Percentiles rank a stretch among this genome's conserved stretches.
These are phyloP conservation scores for Cordyceps cateniannulata DNA, from an alignment of 2,329 filamentous ascomycete species.

Conservation along the genomic window DNA sequence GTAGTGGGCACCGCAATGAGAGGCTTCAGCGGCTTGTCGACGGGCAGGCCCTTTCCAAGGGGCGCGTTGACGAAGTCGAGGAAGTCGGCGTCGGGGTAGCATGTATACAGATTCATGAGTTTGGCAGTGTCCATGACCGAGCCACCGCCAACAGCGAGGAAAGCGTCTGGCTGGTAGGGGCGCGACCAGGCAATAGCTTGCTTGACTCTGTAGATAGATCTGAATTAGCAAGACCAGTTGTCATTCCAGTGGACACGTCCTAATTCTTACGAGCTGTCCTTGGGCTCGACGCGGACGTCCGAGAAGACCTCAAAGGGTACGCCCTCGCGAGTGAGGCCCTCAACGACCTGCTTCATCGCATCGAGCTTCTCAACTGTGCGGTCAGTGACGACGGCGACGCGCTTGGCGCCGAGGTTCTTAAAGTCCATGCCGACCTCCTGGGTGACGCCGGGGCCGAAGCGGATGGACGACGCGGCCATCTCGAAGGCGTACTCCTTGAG, in stretches of 20 bases:
- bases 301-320: conserved; percentile 78
- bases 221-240: neutral
- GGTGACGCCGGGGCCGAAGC: conserved; percentile 88
- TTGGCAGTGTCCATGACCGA: conserved; percentile 98
- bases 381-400: conserved; percentile 90
- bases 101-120: conserved; percentile 94
- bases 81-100: conserved; percentile 87
- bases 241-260: neutral
- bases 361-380: conserved; percentile 71
- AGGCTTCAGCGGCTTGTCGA: conserved; percentile 63
- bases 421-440: conserved; percentile 98
- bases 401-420: conserved; percentile 79
- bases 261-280: conserved; percentile 72
- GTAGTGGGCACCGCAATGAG: conserved; percentile 81
- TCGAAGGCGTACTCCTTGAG: conserved; percentile 98
- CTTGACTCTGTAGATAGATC: conserved; percentile 53
- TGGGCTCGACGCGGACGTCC: conserved; percentile 79
- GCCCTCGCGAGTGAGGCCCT: conserved; percentile 71
- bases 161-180: conserved; percentile 75
- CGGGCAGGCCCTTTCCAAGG: conserved; percentile 75
- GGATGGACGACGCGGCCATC: conserved; percentile 92
- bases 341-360: conserved; percentile 83
- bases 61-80: conserved; percentile 97
- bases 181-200: conserved; percentile 86
- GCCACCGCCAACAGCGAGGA: conserved; percentile 81